These are phyloP conservation scores for Leishmania tropica DNA, from an alignment of 208 protist genomes.

Conservation along the genomic window DNA sequence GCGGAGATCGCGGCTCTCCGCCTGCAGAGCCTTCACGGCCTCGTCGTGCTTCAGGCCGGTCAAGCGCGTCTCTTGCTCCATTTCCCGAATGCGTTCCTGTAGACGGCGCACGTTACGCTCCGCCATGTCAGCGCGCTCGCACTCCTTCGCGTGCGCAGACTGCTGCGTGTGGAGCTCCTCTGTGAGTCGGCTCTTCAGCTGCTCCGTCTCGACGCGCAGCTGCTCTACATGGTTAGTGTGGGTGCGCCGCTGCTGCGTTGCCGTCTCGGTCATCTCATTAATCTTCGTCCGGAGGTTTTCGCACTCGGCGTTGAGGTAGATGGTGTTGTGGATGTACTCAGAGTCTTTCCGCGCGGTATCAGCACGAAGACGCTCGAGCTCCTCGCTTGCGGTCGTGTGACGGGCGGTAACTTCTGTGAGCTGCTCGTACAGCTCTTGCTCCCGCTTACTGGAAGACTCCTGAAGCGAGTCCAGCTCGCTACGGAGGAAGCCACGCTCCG, in stretches of 20 bases:
- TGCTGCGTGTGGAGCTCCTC: slow-evolving; percentile 37
- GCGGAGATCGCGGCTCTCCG: slow-evolving; percentile 57
- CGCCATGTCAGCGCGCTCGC: slow-evolving; percentile 50
- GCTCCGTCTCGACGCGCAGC: slow-evolving; percentile 46
- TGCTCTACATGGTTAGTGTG: slow-evolving; percentile 44
- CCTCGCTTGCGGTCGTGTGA: slow-evolving; percentile 58
- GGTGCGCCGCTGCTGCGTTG: slow-evolving; percentile 34
- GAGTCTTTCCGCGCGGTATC: slow-evolving; percentile 60
- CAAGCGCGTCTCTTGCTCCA: slow-evolving; percentile 28
- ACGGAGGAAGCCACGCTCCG: slow-evolving; percentile 25
- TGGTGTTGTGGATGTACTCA: slow-evolving; percentile 74
- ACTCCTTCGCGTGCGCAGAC: slow-evolving; percentile 30
- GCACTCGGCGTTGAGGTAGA: slow-evolving; percentile 79
- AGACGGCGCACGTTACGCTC: slow-evolving; percentile 57
- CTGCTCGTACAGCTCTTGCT: slow-evolving; percentile 75
- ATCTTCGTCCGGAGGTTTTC: slow-evolving; percentile 69
- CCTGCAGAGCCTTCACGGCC: slow-evolving; percentile 49
- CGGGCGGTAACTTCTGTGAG: slow-evolving; percentile 79
- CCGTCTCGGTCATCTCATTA: slow-evolving; percentile 46
- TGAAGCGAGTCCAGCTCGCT: slow-evolving; percentile 37
- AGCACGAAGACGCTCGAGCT: slow-evolving; percentile 48
- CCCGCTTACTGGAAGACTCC: slow-evolving; percentile 28
- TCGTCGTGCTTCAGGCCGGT: slow-evolving; percentile 32
- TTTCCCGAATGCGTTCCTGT: slow-evolving; percentile 44
- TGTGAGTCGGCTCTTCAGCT: slow-evolving; percentile 38